Percentiles rank a stretch among this genome's conserved stretches.
phyloP scores from a whole-genome alignment of 495 filamentous ascomycete genomes.

The Filosporella fistucella region DNA sequence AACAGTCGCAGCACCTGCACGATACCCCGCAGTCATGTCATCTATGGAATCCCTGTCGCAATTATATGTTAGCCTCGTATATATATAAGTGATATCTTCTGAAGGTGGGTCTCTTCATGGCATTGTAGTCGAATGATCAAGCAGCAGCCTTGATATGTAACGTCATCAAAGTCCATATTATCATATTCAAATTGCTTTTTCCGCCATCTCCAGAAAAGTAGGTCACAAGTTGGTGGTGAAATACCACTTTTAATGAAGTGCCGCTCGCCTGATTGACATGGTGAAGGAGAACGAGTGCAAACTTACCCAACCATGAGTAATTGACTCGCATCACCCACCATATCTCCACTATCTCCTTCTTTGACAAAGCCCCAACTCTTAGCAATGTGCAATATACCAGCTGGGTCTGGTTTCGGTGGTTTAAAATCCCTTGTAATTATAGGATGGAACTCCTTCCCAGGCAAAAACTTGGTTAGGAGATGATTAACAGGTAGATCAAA shows the following conservation, averaged over 20 bases:
- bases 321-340: conserved; percentile 15
- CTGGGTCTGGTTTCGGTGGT: conserved; percentile 85
- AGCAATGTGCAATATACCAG: conserved; percentile 82
- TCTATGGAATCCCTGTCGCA: conserved; percentile 77
- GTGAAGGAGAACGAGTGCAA: too few relatives aligned
- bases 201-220: neutral
- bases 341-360: neutral
- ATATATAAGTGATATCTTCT: too few relatives aligned
- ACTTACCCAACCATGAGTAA: conserved; percentile 34
- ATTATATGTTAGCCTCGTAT: neutral
- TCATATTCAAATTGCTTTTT: too few relatives aligned
- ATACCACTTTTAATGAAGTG: too few relatives aligned
- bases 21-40: conserved; percentile 85
- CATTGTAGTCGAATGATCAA: too few relatives aligned
- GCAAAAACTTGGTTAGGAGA: conserved; percentile 70
- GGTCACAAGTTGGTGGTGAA: too few relatives aligned
- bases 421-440: conserved; percentile 83
- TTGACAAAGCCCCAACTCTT: conserved; percentile 57
- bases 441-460: conserved; percentile 62
- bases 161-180: too few relatives aligned
- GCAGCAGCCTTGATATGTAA: neutral
- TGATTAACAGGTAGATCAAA: conserved; percentile 69
- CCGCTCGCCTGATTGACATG: too few relatives aligned
- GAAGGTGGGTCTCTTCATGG: too few relatives aligned
- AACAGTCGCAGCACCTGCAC: conserved; percentile 85